Percentiles rank a stretch among this genome's conserved stretches.
phyloP scores from a whole-genome alignment of 2,329 filamentous ascomycete species.

The Leptographium wingfieldii region DNA sequence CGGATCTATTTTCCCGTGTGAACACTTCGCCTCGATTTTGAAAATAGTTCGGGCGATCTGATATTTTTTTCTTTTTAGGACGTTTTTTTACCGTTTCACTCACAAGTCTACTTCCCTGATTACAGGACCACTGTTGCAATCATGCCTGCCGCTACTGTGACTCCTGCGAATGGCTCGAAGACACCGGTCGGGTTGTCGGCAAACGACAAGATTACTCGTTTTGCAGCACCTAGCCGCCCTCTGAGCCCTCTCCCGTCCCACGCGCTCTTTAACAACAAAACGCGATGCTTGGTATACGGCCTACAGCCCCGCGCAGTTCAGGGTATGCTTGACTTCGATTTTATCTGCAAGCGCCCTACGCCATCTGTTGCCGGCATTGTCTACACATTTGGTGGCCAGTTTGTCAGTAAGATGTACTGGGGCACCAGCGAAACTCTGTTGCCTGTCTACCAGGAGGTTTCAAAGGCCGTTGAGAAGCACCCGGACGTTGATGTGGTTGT shows the following conservation, averaged over 20 bases:
- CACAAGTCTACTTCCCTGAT: not conserved
- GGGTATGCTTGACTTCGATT: conserved; percentile 98
- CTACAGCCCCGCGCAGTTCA: conserved; percentile 90
- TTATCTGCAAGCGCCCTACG: conserved; percentile 98
- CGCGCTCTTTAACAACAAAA: conserved; percentile 98
- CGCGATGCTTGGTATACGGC: conserved; percentile 98
- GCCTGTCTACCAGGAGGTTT: conserved; percentile 90
- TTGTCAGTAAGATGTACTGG: conserved; percentile 99
- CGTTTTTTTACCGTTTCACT: not conserved
- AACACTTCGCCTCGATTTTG: not conserved
- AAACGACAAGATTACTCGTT: conserved; percentile 98
- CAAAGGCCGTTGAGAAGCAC: conserved; percentile 93
- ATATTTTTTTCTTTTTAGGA: not conserved
- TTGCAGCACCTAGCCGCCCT: conserved; percentile 82
- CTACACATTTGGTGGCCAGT: conserved; percentile 99
- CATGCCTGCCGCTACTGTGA: conserved; percentile 42
- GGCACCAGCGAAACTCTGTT: conserved; percentile 97
- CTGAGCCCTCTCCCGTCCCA: conserved; percentile 79
- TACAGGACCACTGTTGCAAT: conserved; percentile 5
- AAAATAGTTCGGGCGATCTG: not conserved
- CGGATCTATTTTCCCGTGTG: not conserved
- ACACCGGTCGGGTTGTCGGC: conserved; percentile 48
- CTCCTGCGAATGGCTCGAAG: conserved; percentile 34
- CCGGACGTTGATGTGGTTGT: conserved; percentile 93
- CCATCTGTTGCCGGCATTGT: conserved; percentile 98